Evolutionary conservation across 2,329 filamentous ascomycete species (phyloP).

Genomic region (Dactylellina drechsleri): DNA sequence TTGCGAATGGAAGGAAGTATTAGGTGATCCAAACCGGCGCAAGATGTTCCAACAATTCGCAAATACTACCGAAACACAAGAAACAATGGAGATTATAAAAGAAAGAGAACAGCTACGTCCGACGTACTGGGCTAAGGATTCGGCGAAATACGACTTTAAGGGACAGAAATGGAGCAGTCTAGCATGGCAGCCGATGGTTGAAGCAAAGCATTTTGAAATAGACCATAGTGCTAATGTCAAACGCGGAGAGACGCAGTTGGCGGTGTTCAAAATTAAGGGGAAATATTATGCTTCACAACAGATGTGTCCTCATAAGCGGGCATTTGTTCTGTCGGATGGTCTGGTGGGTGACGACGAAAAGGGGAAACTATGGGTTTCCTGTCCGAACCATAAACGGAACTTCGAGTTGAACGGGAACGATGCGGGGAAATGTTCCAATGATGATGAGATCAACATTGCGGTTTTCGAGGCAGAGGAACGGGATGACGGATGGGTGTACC

Average conservation of each 20-base stretch:
- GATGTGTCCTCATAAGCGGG: slow-evolving; percentile 93
- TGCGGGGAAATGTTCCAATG: slow-evolving; percentile 78
- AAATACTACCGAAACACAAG: slow-evolving; percentile 78
- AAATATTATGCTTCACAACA: slow-evolving; percentile 87
- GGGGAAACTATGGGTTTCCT: slow-evolving; percentile 82
- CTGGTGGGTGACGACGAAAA: slow-evolving; percentile 74
- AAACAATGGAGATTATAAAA: slow-evolving; percentile 74
- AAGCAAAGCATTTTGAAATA: slow-evolving; percentile 74
- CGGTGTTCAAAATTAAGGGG: slow-evolving; percentile 83
- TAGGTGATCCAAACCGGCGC: slow-evolving; percentile 74
- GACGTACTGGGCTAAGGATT: slow-evolving; percentile 78
- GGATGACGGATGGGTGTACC: slow-evolving; percentile 79
- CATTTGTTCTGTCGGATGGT: slow-evolving; percentile 88
- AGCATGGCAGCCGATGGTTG: slow-evolving; percentile 82
- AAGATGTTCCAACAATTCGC: slow-evolving; percentile 82
- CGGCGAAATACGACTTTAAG: slow-evolving; percentile 76
- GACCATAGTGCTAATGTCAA: slow-evolving; percentile 78
- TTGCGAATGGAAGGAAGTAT: slow-evolving; percentile 89
- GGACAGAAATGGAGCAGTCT: slow-evolving; percentile 73
- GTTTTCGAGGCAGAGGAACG: slow-evolving; percentile 81
- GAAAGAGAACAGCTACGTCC: slow-evolving; percentile 80
- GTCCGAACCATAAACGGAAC: slow-evolving; percentile 89
- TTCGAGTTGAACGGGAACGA: slow-evolving; percentile 75
- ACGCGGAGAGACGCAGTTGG: slow-evolving; percentile 86
- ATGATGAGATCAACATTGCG: slow-evolving; percentile 79